Evolutionary conservation across 2,329 filamentous ascomycete genomes (phyloP).

Genomic region (Seiridium unicorne): DNA sequence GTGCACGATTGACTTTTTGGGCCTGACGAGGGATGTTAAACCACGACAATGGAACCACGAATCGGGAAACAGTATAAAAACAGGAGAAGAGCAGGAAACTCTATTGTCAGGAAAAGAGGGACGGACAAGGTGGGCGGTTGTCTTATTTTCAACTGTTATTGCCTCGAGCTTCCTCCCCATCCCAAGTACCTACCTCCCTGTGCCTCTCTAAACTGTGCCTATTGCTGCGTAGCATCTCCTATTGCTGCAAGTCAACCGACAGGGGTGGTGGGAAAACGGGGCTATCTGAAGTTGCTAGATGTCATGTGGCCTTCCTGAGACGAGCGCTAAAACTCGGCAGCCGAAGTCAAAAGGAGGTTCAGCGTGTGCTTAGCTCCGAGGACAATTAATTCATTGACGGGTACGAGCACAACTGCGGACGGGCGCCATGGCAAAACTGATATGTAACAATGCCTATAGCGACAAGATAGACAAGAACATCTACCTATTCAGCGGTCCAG

Average conservation of each 20-base stretch:
- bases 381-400: not conserved
- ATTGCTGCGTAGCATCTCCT: not conserved
- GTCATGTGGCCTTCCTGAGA: conserved; percentile 11
- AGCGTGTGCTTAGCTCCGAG: not conserved
- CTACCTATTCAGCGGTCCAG: no score
- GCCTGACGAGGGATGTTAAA: not conserved
- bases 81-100: not conserved
- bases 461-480: no score
- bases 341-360: not conserved
- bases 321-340: conserved; percentile 9
- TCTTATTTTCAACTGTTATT: not conserved
- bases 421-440: no score
- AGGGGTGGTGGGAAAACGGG: conserved; percentile 3
- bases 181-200: not conserved
- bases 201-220: not conserved
- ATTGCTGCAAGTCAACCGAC: conserved; percentile 7
- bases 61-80: not conserved
- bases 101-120: not conserved
- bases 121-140: not conserved
- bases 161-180: not conserved
- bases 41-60: not conserved
- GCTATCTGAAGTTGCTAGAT: conserved; percentile 7
- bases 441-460: no score
- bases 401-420: no score
- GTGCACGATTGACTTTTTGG: no score